Base-by-base conservation (phyloP, 257 asterid species). In the Anisodus acutangulus region DNA sequence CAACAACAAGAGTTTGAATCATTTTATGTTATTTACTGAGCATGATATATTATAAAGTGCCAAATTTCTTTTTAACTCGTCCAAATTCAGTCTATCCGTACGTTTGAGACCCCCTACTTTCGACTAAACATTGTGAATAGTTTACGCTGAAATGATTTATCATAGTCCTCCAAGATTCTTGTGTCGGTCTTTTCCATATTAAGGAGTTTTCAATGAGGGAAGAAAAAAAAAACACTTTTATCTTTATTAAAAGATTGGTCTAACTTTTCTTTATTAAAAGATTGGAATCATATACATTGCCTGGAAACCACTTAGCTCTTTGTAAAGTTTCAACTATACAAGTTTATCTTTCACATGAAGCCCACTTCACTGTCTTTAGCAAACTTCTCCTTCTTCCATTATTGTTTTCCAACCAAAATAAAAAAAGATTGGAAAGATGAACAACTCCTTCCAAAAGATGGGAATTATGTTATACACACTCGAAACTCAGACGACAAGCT, bases 251-350 rank as follows among this genome's bases (percentile, higher is more conserved):
- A 22, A 8, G 10, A 51, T 6, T 26, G 19, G 63, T 51, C 12
- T 7, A 76, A 47, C 5, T 74, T 17, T 72, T 72, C 39, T 22
- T 22, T n/a, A 72, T 72, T 19, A 49, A 72, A 26, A 64, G 41
- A 17, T 72, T 72, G 58, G 60, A 74, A 74, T 74, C 37, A 43
- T 74, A n/a, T 47, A 72, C 58, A n/a, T 31, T 72, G 58, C 58
- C 55, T 72, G 58, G 59, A 72, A 76, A 76, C 81, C 63, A 76
- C 81, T 76, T 51, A 49, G 39, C 41, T 74, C 80, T 74, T 74
- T 74, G 39, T 11, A 19, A 72, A 72, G 78, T n/a, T 47, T 47
- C 60, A 74, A 74, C n/a, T 22, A 49, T 74, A 74, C 43, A 49
- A 11, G 81, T 74, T 76, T 51, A 76, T 76, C 22, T 74, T 74